Evolutionary conservation across 2,329 filamentous ascomycete genomes (phyloP), one percentile per base, ranked within the genome.

Genomic region (Phoma sp.): DNA sequence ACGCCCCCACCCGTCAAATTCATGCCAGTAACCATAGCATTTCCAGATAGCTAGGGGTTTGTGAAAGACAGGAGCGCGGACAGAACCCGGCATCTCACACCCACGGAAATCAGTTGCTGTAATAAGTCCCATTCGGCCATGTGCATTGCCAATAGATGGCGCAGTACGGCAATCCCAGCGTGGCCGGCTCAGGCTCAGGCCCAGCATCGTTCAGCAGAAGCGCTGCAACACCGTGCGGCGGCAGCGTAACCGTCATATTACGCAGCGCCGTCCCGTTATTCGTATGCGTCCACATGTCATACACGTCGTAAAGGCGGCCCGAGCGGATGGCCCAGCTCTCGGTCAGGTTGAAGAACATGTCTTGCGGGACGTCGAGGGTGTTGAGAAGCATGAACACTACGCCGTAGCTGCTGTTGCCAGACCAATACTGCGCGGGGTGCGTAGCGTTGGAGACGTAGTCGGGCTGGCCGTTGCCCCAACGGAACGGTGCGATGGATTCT

Each of bases 381-480:
- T 65, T 67, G 9, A 67, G 48, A 10, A 66, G 38, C 50, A 67
- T 51, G 24, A 65, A 62, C 3, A 65, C 39, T 25, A 60, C 51
- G 2, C 64, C 62, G 3, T 60, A 52, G 12, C 32, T 55, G 36
- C 55, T 55, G 27, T 55, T 55, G 1, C 62, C 61, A 9, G 58
- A 44, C 64, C 64, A 67, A 43, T 60, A 67, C 29, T 67, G 58
- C 2, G 62, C 61, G 0, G 63, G 61, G 24, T 51, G 50, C 0
- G 57, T 52, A 6, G 65, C 57, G 58, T 84, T 80, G 60, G 76
- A 83, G 0, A 80, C 81, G 63, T 75, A 78, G 59, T 82, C 77
- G 0, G 76, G 70, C 67, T 70, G 66, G 57, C 82, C 82, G 3
- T 72, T 69, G 0, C 81, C 82, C 78, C 78, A 80, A 25, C 62